Base-by-base conservation (phyloP, 108 stramenopile genomes). In the Bacterosira constricta region DNA sequence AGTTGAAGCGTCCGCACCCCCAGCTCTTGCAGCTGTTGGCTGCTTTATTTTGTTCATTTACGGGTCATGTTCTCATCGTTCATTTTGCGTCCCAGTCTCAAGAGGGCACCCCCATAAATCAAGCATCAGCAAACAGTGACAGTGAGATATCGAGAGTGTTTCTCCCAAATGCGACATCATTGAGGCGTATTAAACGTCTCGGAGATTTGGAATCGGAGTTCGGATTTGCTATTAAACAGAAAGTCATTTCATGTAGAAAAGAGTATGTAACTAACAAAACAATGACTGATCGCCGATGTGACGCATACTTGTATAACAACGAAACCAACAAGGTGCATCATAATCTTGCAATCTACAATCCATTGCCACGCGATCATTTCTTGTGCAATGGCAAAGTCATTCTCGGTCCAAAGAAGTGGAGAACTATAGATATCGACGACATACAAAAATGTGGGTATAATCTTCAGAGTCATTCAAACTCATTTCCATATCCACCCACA, bases 131-230 rank as follows among this genome's bases (percentile, higher is more conserved):
- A n/a, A n/a, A n/a, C n/a, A n/a, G n/a, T n/a, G n/a, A n/a, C n/a
- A n/a, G n/a, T n/a, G n/a, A n/a, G n/a, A n/a, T n/a, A n/a, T n/a
- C n/a, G n/a, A n/a, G n/a, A n/a, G n/a, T n/a, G n/a, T n/a, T n/a
- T n/a, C n/a, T n/a, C n/a, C n/a, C n/a, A n/a, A n/a, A n/a, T n/a
- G n/a, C n/a, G n/a, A n/a, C n/a, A n/a, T n/a, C n/a, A n/a, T n/a
- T n/a, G n/a, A n/a, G n/a, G n/a, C n/a, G n/a, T n/a, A n/a, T n/a
- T n/a, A n/a, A 41, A 41, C 39, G 39, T 8, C 39, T 11, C 8
- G 35, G 31, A 56, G 55, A 26, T 8, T 1, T 56, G 55, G 55
- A 56, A 34, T 11, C 55, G 35, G 55, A 56, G 35, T 30, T 56
- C 9, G 31, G 35, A 34, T 56, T 32, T 23, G 35, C 35, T 34